phyloP scores from a whole-genome alignment of 805 yeast species.

The Saccharomycopsis malanga region DNA sequence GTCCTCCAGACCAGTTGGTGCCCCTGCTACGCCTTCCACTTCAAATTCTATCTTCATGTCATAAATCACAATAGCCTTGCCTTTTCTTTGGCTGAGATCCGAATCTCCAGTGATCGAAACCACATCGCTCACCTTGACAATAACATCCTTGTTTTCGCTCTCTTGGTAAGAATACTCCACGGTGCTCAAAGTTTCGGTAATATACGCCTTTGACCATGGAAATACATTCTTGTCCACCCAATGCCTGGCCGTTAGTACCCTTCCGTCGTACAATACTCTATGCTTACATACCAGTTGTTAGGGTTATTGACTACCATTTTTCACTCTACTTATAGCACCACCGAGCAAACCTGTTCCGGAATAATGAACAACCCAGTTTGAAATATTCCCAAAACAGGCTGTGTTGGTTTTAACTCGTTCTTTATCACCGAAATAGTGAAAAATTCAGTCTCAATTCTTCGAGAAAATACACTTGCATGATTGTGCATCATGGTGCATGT shows the following conservation, averaged over 20 bases:
- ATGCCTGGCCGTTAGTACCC: constrained; percentile 38
- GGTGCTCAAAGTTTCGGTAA: constrained; percentile 34
- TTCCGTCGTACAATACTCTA: not conserved
- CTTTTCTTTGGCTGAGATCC: constrained; percentile 78
- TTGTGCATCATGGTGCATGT: too few species aligned
- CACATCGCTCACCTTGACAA: constrained; percentile 27
- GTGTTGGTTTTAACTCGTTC: too few species aligned
- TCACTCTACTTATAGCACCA: not conserved
- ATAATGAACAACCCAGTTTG: too few species aligned
- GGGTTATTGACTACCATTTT: constrained; percentile 64
- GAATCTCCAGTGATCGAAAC: constrained; percentile 60
- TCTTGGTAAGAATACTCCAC: constrained; percentile 18
- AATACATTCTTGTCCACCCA: constrained; percentile 67
- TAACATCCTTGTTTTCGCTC: constrained; percentile 6
- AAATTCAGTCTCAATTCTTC: too few species aligned
- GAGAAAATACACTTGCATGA: too few species aligned
- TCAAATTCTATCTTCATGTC: constrained; percentile 52
- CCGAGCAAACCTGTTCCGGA: too few species aligned
- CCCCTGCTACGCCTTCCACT: constrained; percentile 33
- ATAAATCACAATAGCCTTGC: constrained; percentile 68
- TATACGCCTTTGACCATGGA: constrained; percentile 53
- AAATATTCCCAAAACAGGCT: too few species aligned
- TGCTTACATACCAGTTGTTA: constrained; percentile 49
- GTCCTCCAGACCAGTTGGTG: not conserved
- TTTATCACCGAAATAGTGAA: too few species aligned